Base-by-base conservation (phyloP, 2,329 filamentous ascomycete genomes). In the Polychaeton citri region DNA sequence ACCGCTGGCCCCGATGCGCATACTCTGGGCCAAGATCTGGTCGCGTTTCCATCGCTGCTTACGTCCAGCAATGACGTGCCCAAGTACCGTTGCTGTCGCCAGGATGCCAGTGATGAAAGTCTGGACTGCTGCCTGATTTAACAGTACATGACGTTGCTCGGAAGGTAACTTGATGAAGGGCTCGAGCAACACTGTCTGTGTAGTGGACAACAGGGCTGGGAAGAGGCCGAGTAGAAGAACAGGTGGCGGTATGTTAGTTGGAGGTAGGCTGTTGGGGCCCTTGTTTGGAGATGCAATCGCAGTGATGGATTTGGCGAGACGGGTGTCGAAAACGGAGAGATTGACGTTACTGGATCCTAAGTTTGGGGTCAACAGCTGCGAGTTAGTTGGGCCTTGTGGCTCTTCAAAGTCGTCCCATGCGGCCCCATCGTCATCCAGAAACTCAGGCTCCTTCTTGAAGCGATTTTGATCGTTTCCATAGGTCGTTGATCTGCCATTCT, bases 31-130 rank as follows among this genome's bases (percentile, higher is more conserved):
- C 9, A 96, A 66, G 42, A 85, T 76, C 42, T 75, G 79, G 59
- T 96, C 88, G 36, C 88, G 74, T 55, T 93, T 88, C 88, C 88
- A 96, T 38, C 88, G 79, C 35, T 81, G 65, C 50, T 83, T 86
- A 39, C 88, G 78, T 8, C 87, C 88, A 2, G 83, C 81, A 38
- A 95, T 77, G 34, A 95, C 72, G 31, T 79, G 80, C n/a, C 76
- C 82, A 17, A 80, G 77, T 8, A 85, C 81, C 2, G 68, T 69
- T 0, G 71, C 72, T 4, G 84, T 39, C 65, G 64, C 46, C 3
- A 86, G 58, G 44, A 81, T 83, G 18, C 69, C 72, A 34, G 65
- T 63, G 1, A 87, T 64, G 44, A 83, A 86, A 4, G 65, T 57
- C 7, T 76, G 61, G 0, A 78, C 76, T 19, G 67, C 67, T 2